Base-by-base conservation (phyloP, 169 alveolate species). In the Eimeria mitis region DNA sequence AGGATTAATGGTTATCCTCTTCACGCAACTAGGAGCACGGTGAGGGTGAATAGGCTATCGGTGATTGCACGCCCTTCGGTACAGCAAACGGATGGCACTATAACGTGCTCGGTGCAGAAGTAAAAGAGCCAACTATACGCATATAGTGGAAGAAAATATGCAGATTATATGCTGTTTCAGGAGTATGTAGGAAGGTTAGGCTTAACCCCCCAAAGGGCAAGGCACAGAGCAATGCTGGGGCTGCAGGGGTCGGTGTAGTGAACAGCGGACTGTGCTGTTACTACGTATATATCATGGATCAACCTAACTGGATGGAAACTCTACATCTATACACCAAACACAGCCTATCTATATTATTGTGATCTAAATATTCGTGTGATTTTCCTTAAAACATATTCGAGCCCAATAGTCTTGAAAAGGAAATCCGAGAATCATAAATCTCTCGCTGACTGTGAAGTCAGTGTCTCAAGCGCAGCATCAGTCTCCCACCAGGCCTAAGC, bases 161-260 rank as follows among this genome's bases (percentile, higher is more conserved):
- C 83, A 37, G n/a, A 19, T 40, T 40, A 21, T 73, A 40, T 2
- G n/a, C 19, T 56, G 34, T 73, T 73, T 73, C 83, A 73, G 56
- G 54, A 73, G 83, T 40, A 73, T 4, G 19, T 73, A 73, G 52
- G 83, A 73, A 73, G 79, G 79, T 70, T 70, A 70, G n/a, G n/a
- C 79, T 31, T 70, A 25, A 70, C 52, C 79, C 47, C 52, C 79
- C 79, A 3, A 70, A 7, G 79, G 79, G 79, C 87, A 76, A 28
- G 63, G 61, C 61, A 76, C 87, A 76, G 65, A 47, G 65, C 87
- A 76, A 19, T 47, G 65, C 87, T 42, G 63, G 87, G 87, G 87
- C 87, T 76, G 87, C 40, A 25, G 87, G 87, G 87, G 87, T 76
- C 87, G n/a, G n/a, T n/a, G n/a, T n/a, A n/a, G n/a, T n/a, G n/a